phyloP scores from a whole-genome alignment of 164 flowering plant genomes.

The Aristolochia contorta region DNA sequence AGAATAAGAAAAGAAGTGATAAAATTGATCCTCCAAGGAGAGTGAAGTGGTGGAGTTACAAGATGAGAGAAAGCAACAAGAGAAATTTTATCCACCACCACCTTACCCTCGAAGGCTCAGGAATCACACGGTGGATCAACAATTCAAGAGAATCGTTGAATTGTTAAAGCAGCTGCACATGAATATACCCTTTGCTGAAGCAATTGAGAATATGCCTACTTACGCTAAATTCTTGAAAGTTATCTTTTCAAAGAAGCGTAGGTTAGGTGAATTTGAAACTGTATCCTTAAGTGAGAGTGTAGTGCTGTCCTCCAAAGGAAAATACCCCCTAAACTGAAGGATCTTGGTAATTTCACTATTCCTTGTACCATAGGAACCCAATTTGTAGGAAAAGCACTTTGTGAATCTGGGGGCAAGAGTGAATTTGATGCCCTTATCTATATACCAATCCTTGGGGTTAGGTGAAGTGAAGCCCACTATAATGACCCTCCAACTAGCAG shows the following conservation, averaged over 20 bases:
- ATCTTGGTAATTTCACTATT: background rate
- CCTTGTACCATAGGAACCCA: background rate
- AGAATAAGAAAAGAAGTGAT: too few relatives aligned
- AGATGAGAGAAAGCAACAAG: too few relatives aligned
- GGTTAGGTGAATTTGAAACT: background rate
- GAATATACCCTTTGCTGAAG: background rate
- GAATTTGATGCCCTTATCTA: background rate
- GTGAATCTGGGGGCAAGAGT: slow-evolving; percentile 1
- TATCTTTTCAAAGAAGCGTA: background rate
- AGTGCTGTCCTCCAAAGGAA: background rate
- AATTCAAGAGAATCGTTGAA: too few relatives aligned
- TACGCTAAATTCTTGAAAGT: background rate
- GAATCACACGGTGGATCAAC: too few relatives aligned
- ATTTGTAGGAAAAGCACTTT: background rate
- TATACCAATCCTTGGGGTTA: background rate
- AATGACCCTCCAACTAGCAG: background rate
- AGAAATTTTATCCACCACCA: too few relatives aligned
- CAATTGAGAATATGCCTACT: background rate
- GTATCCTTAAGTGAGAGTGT: background rate
- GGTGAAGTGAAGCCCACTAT: background rate
- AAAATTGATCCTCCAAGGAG: too few relatives aligned
- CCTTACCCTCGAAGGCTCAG: too few relatives aligned
- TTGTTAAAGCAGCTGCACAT: background rate
- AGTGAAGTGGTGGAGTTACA: too few relatives aligned
- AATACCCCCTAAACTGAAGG: slow-evolving; percentile 2